These are phyloP conservation scores for Saprolegnia parasitica DNA, from an alignment of 352 stramenopile genomes.

Conservation along the genomic window DNA sequence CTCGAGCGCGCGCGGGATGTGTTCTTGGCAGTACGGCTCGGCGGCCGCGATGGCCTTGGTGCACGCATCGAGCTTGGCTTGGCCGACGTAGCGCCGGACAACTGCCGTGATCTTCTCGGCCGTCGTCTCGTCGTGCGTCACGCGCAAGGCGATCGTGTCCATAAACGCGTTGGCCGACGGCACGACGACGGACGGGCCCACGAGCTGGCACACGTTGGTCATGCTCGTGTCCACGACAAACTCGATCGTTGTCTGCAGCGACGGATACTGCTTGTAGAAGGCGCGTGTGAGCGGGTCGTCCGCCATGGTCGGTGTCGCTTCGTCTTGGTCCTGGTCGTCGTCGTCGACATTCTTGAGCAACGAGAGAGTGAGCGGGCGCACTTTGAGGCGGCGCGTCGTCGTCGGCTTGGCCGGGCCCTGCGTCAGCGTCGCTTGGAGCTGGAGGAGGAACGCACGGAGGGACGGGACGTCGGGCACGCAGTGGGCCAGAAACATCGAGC, in stretches of 20 bases:
- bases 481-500: constrained; percentile 57
- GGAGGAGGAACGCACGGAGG: constrained; percentile 30
- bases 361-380: constrained; percentile 40
- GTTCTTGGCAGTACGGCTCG: constrained; percentile 23
- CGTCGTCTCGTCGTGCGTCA: constrained; percentile 4
- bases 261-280: constrained; percentile 60
- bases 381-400: constrained; percentile 44
- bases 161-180: constrained; percentile 44
- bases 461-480: constrained; percentile 48
- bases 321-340: not conserved
- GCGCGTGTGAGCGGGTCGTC: constrained; percentile 41
- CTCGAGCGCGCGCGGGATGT: constrained; percentile 19
- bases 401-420: constrained; percentile 23
- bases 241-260: constrained; percentile 49
- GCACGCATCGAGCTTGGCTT: constrained; percentile 16
- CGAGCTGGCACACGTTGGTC: constrained; percentile 57
- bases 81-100: constrained; percentile 11
- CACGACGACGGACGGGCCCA: constrained; percentile 41
- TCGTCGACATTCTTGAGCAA: constrained; percentile 14
- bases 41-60: constrained; percentile 1
- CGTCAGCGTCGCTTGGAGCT: constrained; percentile 16
- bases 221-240: constrained; percentile 61
- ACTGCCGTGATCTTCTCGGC: not conserved
- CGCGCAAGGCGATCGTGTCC: constrained; percentile 1
- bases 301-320: constrained; percentile 30